These are phyloP conservation scores for Salix dunnii DNA, from an alignment of 345 rosid genomes.

Conservation along the genomic window DNA sequence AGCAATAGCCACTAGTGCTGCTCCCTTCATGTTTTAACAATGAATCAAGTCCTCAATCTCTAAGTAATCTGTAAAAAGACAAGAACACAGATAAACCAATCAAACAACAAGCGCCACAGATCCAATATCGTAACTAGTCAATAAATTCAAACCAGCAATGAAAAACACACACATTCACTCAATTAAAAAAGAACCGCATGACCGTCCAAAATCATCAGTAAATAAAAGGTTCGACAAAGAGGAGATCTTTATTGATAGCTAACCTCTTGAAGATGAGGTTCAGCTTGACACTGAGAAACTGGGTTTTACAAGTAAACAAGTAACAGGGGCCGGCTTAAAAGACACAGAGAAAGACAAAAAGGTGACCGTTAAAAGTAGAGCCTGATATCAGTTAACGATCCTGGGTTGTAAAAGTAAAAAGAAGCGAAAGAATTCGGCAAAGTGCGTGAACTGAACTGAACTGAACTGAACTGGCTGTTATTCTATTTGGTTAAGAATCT, in stretches of 20 bases:
- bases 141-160: neutral
- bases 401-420: neutral
- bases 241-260: constrained; percentile 18
- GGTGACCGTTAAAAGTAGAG: neutral
- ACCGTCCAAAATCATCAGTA: constrained; percentile 1
- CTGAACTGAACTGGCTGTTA: neutral
- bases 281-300: neutral
- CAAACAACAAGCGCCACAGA: constrained; percentile 13
- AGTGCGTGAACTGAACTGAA: neutral
- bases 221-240: neutral
- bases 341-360: neutral
- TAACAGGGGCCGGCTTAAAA: neutral
- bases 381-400: neutral
- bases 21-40: constrained; percentile 60
- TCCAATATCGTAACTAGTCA: constrained; percentile 6
- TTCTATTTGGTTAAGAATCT: neutral
- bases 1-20: constrained; percentile 83
- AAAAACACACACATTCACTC: neutral
- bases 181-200: neutral
- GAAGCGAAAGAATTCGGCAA: neutral
- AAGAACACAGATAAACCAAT: constrained; percentile 12
- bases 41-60: constrained; percentile 16
- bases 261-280: constrained; percentile 11
- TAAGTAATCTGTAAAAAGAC: constrained; percentile 26
- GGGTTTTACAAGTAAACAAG: neutral